Base-by-base conservation (phyloP, 352 stramenopile genomes). In the Globisporangium emineosum region DNA sequence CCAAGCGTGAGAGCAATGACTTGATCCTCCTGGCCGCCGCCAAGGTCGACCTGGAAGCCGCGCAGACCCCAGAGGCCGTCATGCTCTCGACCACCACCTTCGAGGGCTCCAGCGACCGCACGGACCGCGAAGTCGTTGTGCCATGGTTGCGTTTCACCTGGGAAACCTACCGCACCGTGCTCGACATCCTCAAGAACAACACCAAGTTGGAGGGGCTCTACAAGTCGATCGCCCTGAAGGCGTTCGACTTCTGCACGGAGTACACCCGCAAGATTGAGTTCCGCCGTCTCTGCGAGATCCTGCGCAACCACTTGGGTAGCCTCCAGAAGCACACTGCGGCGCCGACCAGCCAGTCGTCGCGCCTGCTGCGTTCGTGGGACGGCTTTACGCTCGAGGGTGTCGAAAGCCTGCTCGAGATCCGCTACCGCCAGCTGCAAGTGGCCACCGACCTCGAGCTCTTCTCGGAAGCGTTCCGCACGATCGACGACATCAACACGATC, bases 401-500 rank as follows among this genome's bases (percentile, higher is more conserved):
- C 33, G 97, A 99, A 71, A 79, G 97, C 45, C 93, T 99, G 57
- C 80, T 99, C 17, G 88, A 98, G 70, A 98, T 98, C 65, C 91
- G 96, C 33, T 99, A 99, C 79, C 88, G 85, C 59, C 97, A 99
- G 74, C 81, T 99, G 25, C 93, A 99, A 75, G 96, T 98, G 7
- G 93, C 97, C 13, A 97, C 91, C 30, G 73, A 91, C 51, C 79
- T 99, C 17, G 93, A 98, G 70, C 83, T 99, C 35, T 99, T 98
- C 79, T 98, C 91, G 3, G 97, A 99, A 74, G 97, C 93, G 30
- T 99, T 99, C 81, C 91, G 97, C 57, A 99, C 97, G 15, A 97
- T 99, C 37, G 97, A 99, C 76, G 97, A 99, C 78, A 99, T 99
- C 74, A 98, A 99, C 85, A 97, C 90, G 66, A 98, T 99, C 76